Evolutionary conservation across 1,139 yeast species (phyloP), one percentile per base, ranked within the genome.

Genomic region (Yamadazyma trypodendri): DNA sequence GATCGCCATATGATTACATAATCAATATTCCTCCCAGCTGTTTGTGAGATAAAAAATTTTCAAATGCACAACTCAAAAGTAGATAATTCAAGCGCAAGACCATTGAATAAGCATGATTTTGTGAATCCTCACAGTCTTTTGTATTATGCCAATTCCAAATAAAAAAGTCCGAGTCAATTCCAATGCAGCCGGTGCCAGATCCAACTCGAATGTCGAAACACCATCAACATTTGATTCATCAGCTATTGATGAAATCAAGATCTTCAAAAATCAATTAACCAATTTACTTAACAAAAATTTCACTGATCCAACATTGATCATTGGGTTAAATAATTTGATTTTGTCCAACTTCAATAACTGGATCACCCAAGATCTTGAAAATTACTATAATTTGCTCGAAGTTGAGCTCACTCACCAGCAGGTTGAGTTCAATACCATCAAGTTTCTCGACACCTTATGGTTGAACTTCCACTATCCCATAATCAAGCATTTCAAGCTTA

Each of bases 401-500:
- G 43, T 46, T 8, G 46, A 48, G 16, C 42, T 48, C 7, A 28
- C 35, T 12, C 27, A 38, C 25, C 15, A 21, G n/a, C 60, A 53
- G 7, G 35, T 48, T 2, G 58, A 55, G 8, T 67, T 68, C 43
- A 50, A 49, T 56, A 65, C 72, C 24, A 58, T 64, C 21, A 53
- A 54, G 15, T 56, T 52, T 17, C 56, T 81, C 17, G 82, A 78
- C 34, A 48, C 56, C 5, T 54, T 79, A 15, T 83, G 89, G 89
- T 53, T 65, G 18, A 76, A 77, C 12, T 72, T 82, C 49, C 84
- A 80, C 49, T 79, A 80, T 48, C 87, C 87, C 1, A 70, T 78
- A 1, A 68, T 81, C 43, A 80, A 79, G 46, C 72, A 71, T 52
- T 81, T 67, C 46, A 75, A 72, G 46, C 46, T 52, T 9, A 70